Evolutionary conservation across 768 basidiomycete species (phyloP), one percentile per base, ranked within the genome.

Genomic region (Mycena alexandri): DNA sequence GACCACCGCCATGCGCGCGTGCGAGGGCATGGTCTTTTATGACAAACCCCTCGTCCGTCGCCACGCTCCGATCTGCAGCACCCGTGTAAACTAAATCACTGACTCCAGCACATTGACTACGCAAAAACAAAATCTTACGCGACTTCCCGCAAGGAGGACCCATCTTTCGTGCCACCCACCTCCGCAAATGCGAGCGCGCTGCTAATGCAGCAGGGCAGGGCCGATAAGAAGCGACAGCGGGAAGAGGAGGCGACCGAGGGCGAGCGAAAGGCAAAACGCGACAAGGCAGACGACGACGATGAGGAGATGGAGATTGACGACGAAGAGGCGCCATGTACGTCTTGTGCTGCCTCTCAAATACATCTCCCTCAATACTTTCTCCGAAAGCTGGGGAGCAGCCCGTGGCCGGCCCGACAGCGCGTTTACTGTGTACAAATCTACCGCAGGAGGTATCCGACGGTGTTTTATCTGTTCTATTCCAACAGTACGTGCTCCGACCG

Each of bases 241-340:
- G 93, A 93, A 47, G 90, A 86, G 21, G 88, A 87, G 51, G 75
- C 79, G 44, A 82, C 80, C 25, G 87, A 86, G 50, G 84, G 80
- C 58, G 88, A 83, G 59, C 85, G 86, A 55, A 83, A 82, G 48
- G 71, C 84, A 29, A 97, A 96, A 81, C 87, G 90, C 68, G 88
- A 89, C 73, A 93, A 89, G 77, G 80, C 84, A 48, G 87, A 87
- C 53, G 89, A 89, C 70, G 93, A 93, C 69, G 95, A 90, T 61
- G 92, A 92, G 75, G 94, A 95, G 81, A 96, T 96, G 91, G 95
- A 97, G 80, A 94, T 95, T 67, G 94, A 96, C 55, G 95, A 98
- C 52, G 92, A 93, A 51, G 90, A 92, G 61, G 76, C 42, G 78
- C 65, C 54, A 71, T 86, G 88, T 89, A 84, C 76, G 87, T 83